These are phyloP conservation scores for Mucor circinelloides DNA, from an alignment of 371 early-diverging fungal genomes.

Conservation along the genomic window DNA sequence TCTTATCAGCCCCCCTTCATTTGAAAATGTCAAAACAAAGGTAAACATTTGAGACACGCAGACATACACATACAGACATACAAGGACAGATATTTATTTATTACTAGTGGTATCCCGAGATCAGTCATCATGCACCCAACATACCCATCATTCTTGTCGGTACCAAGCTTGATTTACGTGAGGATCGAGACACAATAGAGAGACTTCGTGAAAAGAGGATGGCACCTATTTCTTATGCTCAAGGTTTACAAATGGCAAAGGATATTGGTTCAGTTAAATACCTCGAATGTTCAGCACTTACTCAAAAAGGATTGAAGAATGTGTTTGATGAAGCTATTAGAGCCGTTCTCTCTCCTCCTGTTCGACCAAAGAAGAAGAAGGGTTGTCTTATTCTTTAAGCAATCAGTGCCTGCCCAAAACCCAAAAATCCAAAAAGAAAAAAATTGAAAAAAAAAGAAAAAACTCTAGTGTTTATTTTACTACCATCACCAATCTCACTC, in stretches of 20 bases:
- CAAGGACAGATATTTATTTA: not conserved
- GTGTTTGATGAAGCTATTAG: slow-evolving; percentile 98
- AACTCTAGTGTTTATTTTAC: not conserved
- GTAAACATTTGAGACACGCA: slow-evolving; percentile 30
- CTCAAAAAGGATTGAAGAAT: slow-evolving; percentile 95
- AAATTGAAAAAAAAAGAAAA: not conserved
- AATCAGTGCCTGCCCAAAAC: not conserved
- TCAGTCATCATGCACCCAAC: slow-evolving; percentile 91
- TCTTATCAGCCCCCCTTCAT: slow-evolving; percentile 82
- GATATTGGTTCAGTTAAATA: slow-evolving; percentile 90
- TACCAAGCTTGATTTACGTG: slow-evolving; percentile 96
- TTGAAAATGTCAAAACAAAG: slow-evolving; percentile 87
- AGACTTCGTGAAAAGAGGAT: slow-evolving; percentile 82
- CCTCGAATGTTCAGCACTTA: slow-evolving; percentile 97
- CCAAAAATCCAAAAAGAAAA: not conserved
- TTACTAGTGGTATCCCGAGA: slow-evolving; percentile 89
- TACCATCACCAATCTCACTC: not conserved
- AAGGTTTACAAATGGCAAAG: slow-evolving; percentile 87
- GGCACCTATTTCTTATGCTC: slow-evolving; percentile 87
- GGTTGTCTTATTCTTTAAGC: slow-evolving; percentile 74
- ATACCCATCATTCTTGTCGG: slow-evolving; percentile 95
- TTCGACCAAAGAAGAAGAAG: slow-evolving; percentile 64
- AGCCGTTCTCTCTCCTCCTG: slow-evolving; percentile 81
- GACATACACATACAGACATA: not conserved
- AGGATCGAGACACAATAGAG: slow-evolving; percentile 85